phyloP scores from a whole-genome alignment of 2,329 filamentous ascomycete species.

The Furcasterigmium sp. region DNA sequence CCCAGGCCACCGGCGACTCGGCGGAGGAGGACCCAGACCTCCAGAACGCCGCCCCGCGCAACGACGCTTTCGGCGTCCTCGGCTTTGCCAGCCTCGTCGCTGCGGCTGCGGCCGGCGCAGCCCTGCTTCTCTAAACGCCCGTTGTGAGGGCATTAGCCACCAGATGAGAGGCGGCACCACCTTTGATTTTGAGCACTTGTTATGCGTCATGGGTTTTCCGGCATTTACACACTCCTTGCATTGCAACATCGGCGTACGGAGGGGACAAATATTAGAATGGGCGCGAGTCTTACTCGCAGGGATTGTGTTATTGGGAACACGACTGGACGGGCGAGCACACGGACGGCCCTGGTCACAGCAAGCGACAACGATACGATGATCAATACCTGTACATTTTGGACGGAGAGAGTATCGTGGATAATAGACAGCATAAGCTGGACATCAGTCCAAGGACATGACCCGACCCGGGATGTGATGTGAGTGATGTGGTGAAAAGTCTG shows the following conservation, averaged over 20 bases:
- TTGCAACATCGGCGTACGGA: not conserved
- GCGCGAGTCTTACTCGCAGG: too few species aligned
- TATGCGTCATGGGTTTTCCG: not conserved
- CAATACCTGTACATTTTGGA: too few species aligned
- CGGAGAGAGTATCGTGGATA: too few species aligned
- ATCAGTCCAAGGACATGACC: too few species aligned
- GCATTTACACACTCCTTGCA: constrained; percentile 1
- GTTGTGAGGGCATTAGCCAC: not conserved
- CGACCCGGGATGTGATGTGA: too few species aligned
- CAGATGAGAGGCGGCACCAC: too few species aligned
- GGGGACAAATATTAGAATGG: not conserved
- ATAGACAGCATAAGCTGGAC: too few species aligned
- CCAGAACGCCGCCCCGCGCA: constrained; percentile 27
- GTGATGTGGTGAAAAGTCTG: too few species aligned
- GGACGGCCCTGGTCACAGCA: not conserved
- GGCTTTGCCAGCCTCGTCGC: constrained; percentile 19
- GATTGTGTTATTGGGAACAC: too few species aligned
- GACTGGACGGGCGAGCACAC: not conserved
- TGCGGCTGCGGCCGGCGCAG: constrained; percentile 4
- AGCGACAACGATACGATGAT: too few species aligned
- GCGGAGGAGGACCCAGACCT: constrained; percentile 22
- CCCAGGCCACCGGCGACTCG: constrained; percentile 17
- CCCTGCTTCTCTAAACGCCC: not conserved
- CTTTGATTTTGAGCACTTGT: too few species aligned
- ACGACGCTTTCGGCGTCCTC: constrained; percentile 13